Conservation (phyloP, 768 basidiomycete species). For the Wakefieldia striispora region DNA sequence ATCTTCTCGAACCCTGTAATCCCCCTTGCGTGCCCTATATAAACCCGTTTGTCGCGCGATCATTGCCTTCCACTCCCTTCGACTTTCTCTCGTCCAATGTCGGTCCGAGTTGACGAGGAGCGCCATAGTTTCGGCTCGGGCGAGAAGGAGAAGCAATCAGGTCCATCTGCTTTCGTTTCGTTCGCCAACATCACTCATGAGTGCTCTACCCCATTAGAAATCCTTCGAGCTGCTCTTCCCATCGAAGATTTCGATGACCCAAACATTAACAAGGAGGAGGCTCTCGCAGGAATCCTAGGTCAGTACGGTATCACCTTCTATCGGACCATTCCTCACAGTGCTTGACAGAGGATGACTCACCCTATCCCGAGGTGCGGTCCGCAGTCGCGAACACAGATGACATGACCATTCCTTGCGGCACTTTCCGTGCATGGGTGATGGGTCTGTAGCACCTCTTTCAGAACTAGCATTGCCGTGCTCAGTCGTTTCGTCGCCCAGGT, state of each 20-base stretch:
- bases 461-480: background rate
- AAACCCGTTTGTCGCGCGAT: conserved; percentile 4
- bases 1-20: too few species aligned
- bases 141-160: conserved; percentile 25
- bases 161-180: background rate
- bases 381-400: conserved; percentile 77
- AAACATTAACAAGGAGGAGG: conserved; percentile 32
- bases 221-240: conserved; percentile 2
- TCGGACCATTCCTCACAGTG: conserved; percentile 14
- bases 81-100: conserved; percentile 14
- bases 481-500: conserved; percentile 11
- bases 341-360: conserved; percentile 65
- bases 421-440: conserved; percentile 60
- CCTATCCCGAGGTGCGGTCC: conserved; percentile 80
- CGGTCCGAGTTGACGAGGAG: conserved; percentile 9
- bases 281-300: conserved; percentile 30
- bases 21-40: conserved; percentile 8
- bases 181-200: background rate
- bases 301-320: background rate
- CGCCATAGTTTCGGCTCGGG: conserved; percentile 16
- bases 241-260: conserved; percentile 36
- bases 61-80: background rate
- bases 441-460: conserved; percentile 29
- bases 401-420: conserved; percentile 56
- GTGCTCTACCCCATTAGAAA: conserved; percentile 1